Evolutionary conservation across 2,329 filamentous ascomycete genomes (phyloP).

Genomic region (Colletotrichum echinochloae): DNA sequence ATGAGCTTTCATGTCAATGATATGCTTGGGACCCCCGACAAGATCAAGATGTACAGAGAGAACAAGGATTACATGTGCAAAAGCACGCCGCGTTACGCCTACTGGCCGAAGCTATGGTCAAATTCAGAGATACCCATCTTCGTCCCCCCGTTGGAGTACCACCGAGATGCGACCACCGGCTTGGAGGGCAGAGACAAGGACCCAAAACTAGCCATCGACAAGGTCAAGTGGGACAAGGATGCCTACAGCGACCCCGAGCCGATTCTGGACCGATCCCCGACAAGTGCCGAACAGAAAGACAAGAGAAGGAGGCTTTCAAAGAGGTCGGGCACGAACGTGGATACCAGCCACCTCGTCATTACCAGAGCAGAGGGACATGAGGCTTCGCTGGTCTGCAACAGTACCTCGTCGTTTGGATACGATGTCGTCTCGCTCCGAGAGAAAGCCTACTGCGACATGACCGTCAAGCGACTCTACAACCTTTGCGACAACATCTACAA

Average conservation of each 20-base stretch:
- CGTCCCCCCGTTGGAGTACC: conserved; percentile 44
- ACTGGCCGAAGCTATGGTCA: conserved; percentile 39
- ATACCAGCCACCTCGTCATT: conserved; percentile 41
- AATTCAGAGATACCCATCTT: conserved; percentile 45
- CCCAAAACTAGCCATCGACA: conserved; percentile 40
- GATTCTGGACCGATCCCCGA: not conserved
- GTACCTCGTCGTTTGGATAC: conserved; percentile 46
- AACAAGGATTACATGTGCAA: conserved; percentile 40
- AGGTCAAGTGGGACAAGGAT: conserved; percentile 31
- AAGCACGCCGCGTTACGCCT: conserved; percentile 43
- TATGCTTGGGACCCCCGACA: conserved; percentile 38
- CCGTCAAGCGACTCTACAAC: conserved; percentile 44
- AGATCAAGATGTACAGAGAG: conserved; percentile 37
- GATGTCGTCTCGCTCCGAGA: conserved; percentile 49
- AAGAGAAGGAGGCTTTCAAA: not conserved
- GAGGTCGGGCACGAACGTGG: conserved; percentile 11
- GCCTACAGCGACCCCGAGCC: conserved; percentile 1
- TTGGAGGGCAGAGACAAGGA: conserved; percentile 36
- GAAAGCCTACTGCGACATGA: conserved; percentile 50
- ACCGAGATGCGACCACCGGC: conserved; percentile 25
- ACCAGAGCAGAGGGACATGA: conserved; percentile 45
- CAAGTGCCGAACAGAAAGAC: not conserved
- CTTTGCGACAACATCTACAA: conserved; percentile 42
- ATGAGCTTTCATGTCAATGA: conserved; percentile 43
- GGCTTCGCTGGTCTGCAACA: conserved; percentile 48